A percentile compares a stretch with the other conserved stretches of the same genome.
These are phyloP conservation scores for Umbelopsis vinacea DNA, from an alignment of 192 early-diverging fungal genomes.

Conservation along the genomic window DNA sequence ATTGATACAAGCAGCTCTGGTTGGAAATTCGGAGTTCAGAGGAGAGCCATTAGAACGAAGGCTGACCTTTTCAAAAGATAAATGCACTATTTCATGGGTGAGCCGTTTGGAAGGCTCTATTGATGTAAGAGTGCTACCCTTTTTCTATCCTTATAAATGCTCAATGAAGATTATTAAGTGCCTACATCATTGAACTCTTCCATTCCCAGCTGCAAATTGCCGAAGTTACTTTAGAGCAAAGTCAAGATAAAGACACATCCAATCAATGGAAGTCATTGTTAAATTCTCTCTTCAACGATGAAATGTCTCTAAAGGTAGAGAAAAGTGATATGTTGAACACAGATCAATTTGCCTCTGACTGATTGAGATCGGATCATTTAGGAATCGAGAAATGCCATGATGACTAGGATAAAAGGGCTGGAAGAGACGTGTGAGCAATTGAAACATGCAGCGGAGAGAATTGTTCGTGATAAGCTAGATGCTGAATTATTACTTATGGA, in stretches of 20 bases:
- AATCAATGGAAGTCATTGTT: background rate
- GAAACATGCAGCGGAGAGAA: background rate
- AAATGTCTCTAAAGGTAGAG: background rate
- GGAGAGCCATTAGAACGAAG: slow-evolving; percentile 1
- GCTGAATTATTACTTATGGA: slow-evolving; percentile 13
- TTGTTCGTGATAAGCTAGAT: slow-evolving; percentile 8
- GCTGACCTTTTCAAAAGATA: background rate
- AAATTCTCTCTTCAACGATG: background rate
- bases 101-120: slow-evolving; percentile 17
- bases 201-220: slow-evolving; percentile 18
- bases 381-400: slow-evolving; percentile 5
- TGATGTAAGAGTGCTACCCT: background rate
- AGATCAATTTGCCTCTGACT: background rate
- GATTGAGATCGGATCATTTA: background rate
- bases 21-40: slow-evolving; percentile 6
- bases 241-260: background rate
- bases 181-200: background rate
- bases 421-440: slow-evolving; percentile 3
- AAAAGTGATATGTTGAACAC: no score
- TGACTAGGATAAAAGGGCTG: slow-evolving; percentile 11
- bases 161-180: background rate
- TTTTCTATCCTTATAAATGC: no score
- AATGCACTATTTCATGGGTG: slow-evolving; percentile 4
- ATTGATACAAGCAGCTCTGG: background rate
- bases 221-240: background rate